Conservation (phyloP, 176 grass and related monocot genomes). For the Oryza australiensis region DNA sequence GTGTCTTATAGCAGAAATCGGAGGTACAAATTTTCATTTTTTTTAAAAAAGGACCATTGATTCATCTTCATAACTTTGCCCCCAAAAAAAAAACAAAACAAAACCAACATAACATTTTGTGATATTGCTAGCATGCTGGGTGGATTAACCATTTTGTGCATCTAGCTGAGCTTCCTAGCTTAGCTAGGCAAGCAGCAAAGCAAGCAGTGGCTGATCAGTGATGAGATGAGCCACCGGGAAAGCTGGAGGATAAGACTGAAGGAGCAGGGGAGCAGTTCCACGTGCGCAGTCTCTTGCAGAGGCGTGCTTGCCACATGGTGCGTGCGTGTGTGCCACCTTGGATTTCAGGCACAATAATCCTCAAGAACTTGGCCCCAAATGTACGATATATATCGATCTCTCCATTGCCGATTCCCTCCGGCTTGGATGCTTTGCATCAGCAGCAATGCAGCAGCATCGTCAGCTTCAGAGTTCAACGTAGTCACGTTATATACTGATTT, state of each 20-base stretch:
- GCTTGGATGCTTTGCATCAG: background rate
- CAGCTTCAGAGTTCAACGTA: no score
- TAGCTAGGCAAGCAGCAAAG: background rate
- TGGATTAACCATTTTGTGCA: no score
- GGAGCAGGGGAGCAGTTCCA: slow-evolving; percentile 31
- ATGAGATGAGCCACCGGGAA: background rate
- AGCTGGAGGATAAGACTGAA: background rate
- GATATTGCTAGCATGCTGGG: no score
- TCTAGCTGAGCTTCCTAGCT: no score
- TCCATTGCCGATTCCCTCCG: background rate
- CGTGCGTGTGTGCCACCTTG: slow-evolving; percentile 28
- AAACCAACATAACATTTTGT: no score
- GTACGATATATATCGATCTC: background rate
- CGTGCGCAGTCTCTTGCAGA: background rate
- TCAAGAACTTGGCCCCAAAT: background rate
- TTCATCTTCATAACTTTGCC: no score
- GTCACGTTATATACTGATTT: no score
- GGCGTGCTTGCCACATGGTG: slow-evolving; percentile 23
- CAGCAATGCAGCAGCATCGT: no score
- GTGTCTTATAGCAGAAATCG: no score
- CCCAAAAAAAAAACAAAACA: no score
- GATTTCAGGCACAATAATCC: background rate
- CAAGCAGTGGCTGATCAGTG: background rate
- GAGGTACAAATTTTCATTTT: no score
- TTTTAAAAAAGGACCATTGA: no score